Base-by-base conservation (phyloP, 2,329 filamentous ascomycete genomes). In the Fusarium sp. region DNA sequence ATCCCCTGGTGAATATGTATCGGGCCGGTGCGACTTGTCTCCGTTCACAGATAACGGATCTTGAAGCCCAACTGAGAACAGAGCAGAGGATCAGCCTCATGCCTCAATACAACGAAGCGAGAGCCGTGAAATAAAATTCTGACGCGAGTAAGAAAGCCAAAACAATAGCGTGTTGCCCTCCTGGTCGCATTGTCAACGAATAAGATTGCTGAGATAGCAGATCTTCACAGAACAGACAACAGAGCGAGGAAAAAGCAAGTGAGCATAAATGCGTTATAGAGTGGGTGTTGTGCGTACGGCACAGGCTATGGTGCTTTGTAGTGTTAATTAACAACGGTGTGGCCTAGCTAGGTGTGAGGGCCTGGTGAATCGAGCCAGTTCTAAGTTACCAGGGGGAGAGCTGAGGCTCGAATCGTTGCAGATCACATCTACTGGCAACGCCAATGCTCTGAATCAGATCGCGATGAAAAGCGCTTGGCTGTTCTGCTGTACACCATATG, bases 181-280 rank as follows among this genome's bases (percentile, higher is more conserved):
- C 52, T 39, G 27, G 20, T 46, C 45, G 27, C 38, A 56, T 47
- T 47, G 25, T 25, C 25, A 53, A 25, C 60, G 65, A 70, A 72
- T 72, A 39, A 54, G 38, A 52, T 66, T 31, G 41, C 36, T 31
- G 33, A 65, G 41, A 49, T 49, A 65, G 29, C 42, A 39, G 47
- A 46, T 44, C 42, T 46, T 73, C 47, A 47, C n/a, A 60, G 45
- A 62, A 70, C 42, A 46, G 54, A 42, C 39, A 63, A 49, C 27
- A 65, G 42, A 58, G 15, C 27, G 38, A 59, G 49, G 29, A 66
- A 62, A 74, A 74, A 70, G 71, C 60, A 74, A 74, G 41, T 50
- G 70, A 44, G 68, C 71, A 70, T 72, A 46, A 31, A 62, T 63
- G 50, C 45, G 56, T 58, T 53, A 27, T 47, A 41, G 31, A 64